phyloP scores from a whole-genome alignment of 2,329 filamentous ascomycete species.

The Neonectria magnoliae region DNA sequence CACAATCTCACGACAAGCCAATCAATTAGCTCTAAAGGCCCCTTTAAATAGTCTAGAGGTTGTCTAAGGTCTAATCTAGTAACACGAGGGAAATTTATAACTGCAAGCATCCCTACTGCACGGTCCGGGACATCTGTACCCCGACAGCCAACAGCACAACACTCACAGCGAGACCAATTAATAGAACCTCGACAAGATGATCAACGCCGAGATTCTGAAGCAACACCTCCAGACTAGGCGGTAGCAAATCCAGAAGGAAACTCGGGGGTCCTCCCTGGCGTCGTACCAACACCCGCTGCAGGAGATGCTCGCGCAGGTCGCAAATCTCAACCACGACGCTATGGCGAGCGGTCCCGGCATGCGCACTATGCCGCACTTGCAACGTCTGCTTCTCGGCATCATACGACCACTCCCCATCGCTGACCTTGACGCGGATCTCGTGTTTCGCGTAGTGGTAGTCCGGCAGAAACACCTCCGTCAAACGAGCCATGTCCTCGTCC shows the following conservation, averaged over 20 bases:
- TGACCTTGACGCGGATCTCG: constrained; percentile 40
- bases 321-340: constrained; percentile 39
- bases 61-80: not conserved
- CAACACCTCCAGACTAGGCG: constrained; percentile 29
- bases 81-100: not conserved
- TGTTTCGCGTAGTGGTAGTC: constrained; percentile 50
- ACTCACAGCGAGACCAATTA: constrained; percentile 15
- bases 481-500: constrained; percentile 34
- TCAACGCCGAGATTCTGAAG: constrained; percentile 34
- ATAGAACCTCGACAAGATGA: constrained; percentile 13
- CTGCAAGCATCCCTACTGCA: not conserved
- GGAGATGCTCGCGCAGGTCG: constrained; percentile 36
- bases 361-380: constrained; percentile 35
- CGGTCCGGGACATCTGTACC: not conserved
- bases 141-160: constrained; percentile 9
- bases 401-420: constrained; percentile 46
- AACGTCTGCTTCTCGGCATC: constrained; percentile 45
- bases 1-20: not conserved
- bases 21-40: not conserved
- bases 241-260: constrained; percentile 27
- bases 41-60: not conserved
- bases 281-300: constrained; percentile 22
- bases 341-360: constrained; percentile 17
- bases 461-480: constrained; percentile 53
- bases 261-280: constrained; percentile 26